Percentiles rank a stretch among this genome's conserved stretches.
Evolutionary conservation across 108 stramenopile genomes (phyloP).

Genomic region (Nitzschia putrida): DNA sequence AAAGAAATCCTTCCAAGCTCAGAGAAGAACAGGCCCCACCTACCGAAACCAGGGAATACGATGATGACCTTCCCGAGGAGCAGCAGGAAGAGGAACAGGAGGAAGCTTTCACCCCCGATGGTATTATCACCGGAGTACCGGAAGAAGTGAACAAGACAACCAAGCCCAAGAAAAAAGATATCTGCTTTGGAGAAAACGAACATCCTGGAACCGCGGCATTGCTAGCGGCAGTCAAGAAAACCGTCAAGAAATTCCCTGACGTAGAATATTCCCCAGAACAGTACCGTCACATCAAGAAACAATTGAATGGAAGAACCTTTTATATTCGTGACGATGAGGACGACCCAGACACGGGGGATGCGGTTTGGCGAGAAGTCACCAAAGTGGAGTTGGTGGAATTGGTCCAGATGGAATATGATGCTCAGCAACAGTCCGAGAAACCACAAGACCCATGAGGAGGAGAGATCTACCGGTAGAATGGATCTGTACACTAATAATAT

Average conservation of each 20-base stretch:
- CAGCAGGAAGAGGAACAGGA: not conserved
- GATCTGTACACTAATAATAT: no score
- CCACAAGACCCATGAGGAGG: not conserved
- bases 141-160: no score
- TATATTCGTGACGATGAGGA: constrained; percentile 5
- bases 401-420: constrained; percentile 1
- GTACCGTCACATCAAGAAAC: constrained; percentile 31
- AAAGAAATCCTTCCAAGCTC: no score
- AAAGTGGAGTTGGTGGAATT: constrained; percentile 24
- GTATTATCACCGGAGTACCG: no score
- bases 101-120: not conserved
- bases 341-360: constrained; percentile 4
- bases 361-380: constrained; percentile 14
- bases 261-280: constrained; percentile 23
- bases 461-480: no score
- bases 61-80: not conserved
- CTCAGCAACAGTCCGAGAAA: not conserved
- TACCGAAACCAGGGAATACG: no score
- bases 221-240: constrained; percentile 14
- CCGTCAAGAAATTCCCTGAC: constrained; percentile 16
- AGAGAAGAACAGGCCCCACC: no score
- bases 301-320: constrained; percentile 18
- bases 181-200: constrained; percentile 26
- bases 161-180: constrained; percentile 16
- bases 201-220: constrained; percentile 32